Base-by-base conservation (phyloP, 2,329 filamentous ascomycete species). In the Hysterium pulicare region DNA sequence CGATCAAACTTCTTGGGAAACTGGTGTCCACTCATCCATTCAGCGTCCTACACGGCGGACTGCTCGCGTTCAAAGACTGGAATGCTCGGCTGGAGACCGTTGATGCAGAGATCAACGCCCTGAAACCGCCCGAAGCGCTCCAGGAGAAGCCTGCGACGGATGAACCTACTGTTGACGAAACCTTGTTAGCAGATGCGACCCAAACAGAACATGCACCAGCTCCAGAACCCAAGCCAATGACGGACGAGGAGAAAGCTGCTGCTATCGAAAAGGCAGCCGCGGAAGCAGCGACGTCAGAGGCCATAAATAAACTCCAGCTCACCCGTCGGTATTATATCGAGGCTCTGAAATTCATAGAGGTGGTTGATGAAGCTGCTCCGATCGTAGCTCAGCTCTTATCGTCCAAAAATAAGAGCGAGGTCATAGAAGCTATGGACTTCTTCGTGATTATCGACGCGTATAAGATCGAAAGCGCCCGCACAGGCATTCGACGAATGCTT, bases 381-480 rank as follows among this genome's bases (percentile, higher is more conserved):
- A 82, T 83, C 2, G 84, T 97, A 24, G 89, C 86, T 49, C 91
- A 96, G 66, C 77, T 98, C 15, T 78, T 98, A 3, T 88, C 89
- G 5, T 94, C 93, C 22, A 88, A 87, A 61, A 98, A 98, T 74
- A 98, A 98, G 76, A 95, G 88, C 56, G 93, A 98, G 66, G 87
- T 97, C 20, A 95, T 98, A 48, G 94, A 98, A 66, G 93, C 94
- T 13, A 98, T 98, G 83, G 93, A 98, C 64, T 98, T 94, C 69
- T 95, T 98, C 54, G 90, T 94, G 54, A 82, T 95, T 33, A 86
- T 93, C 33, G 90, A 98, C 64, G 91, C 90, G 5, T 97, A 97
- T 76, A 93, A 94, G 66, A 85, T 98, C 45, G 87, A 96, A 65
- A 88, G 93, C 53, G 90, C 94, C 61, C 90, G 95, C 66, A 72